Evolutionary conservation across 345 rosid species (phyloP).

Genomic region (Balakata baccata): DNA sequence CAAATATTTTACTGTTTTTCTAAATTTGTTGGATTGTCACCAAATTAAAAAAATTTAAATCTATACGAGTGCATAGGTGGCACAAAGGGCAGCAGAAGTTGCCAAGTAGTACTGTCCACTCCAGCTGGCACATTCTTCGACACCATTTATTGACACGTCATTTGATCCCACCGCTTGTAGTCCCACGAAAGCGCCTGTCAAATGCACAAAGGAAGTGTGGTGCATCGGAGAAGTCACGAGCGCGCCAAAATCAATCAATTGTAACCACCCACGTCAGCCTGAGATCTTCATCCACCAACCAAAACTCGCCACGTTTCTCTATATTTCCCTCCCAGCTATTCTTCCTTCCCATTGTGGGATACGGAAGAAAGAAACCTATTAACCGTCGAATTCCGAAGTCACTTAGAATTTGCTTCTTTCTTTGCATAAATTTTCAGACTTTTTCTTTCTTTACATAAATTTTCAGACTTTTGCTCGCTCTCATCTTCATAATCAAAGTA

Average conservation of each 20-base stretch:
- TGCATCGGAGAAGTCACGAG: neutral
- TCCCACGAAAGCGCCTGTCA: neutral
- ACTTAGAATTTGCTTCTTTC: neutral
- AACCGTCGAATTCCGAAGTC: neutral
- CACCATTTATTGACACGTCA: neutral
- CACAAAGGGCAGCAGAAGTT: too few relatives aligned
- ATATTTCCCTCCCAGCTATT: neutral
- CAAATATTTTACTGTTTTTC: too few relatives aligned
- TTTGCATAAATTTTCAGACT: too few relatives aligned
- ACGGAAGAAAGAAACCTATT: neutral
- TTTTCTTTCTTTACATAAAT: neutral
- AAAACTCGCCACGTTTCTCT: neutral
- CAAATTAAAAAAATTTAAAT: too few relatives aligned
- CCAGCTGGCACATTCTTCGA: neutral
- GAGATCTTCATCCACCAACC: neutral
- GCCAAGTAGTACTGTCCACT: too few relatives aligned
- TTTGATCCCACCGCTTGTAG: neutral
- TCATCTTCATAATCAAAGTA: neutral
- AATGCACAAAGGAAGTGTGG: neutral
- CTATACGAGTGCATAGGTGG: too few relatives aligned
- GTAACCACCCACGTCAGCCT: constrained; percentile 6
- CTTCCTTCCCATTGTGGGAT: neutral
- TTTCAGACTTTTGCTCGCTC: neutral
- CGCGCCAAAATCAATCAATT: neutral
- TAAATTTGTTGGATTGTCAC: too few relatives aligned